phyloP scores from a whole-genome alignment of 805 yeast species.

The Teunomyces kruisii region DNA sequence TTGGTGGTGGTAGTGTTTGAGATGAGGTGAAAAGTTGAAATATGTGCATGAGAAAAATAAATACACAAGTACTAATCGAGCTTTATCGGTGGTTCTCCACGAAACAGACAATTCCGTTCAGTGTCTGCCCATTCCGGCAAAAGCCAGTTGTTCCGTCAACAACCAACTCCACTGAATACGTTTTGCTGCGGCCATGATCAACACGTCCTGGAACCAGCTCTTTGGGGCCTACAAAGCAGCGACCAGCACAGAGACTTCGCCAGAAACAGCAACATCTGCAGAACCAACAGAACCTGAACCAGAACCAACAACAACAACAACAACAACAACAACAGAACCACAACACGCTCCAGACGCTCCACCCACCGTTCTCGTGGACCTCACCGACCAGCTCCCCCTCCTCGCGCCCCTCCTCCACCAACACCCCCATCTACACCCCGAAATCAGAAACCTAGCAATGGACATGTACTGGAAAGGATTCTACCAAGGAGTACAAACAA shows the following conservation, averaged over 20 bases:
- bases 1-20: neutral
- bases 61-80: neutral
- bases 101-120: neutral
- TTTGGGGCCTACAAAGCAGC: neutral
- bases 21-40: constrained; percentile 8
- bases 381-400: neutral
- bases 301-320: neutral
- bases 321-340: neutral
- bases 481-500: constrained; percentile 19
- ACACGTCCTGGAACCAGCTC: neutral
- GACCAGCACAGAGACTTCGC: neutral
- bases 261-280: neutral
- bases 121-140: too few relatives aligned
- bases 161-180: too few relatives aligned
- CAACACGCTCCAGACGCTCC: too few relatives aligned
- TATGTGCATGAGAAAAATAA: neutral
- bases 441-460: constrained; percentile 24
- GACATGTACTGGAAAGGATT: constrained; percentile 36
- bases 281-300: neutral
- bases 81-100: too few relatives aligned
- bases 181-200: neutral
- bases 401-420: neutral
- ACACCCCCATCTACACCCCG: constrained; percentile 9
- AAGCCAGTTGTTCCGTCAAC: too few relatives aligned
- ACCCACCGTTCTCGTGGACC: neutral